These are phyloP conservation scores for Podospora comata DNA, from an alignment of 495 filamentous ascomycete species.

Conservation along the genomic window DNA sequence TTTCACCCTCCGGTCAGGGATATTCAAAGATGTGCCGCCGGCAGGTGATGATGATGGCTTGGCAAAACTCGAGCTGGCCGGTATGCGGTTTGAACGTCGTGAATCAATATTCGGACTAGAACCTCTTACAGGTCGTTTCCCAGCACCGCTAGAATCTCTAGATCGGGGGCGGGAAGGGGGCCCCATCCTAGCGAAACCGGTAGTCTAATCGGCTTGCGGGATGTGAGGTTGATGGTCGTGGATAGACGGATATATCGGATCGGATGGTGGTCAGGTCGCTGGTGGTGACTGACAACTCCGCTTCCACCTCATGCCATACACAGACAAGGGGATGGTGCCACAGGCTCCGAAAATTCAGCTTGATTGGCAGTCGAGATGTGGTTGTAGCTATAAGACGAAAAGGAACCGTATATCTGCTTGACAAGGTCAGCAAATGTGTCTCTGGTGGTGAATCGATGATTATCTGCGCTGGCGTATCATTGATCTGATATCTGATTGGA, in stretches of 20 bases:
- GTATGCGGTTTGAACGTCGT: slow-evolving; percentile 22
- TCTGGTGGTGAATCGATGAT: background rate
- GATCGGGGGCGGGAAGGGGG: slow-evolving; percentile 7
- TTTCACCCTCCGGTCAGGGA: background rate
- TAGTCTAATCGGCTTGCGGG: background rate
- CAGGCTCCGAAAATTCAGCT: slow-evolving; percentile 12
- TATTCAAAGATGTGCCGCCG: slow-evolving; percentile 13
- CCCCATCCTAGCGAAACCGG: background rate
- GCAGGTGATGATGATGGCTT: slow-evolving; percentile 23
- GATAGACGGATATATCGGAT: background rate
- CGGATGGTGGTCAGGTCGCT: slow-evolving; percentile 13
- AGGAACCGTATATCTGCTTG: slow-evolving; percentile 19
- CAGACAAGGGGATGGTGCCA: slow-evolving; percentile 10
- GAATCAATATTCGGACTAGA: slow-evolving; percentile 22
- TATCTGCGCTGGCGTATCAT: background rate
- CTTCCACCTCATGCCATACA: slow-evolving; percentile 26
- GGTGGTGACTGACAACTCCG: slow-evolving; percentile 21
- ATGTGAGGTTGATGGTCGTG: background rate
- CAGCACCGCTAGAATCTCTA: slow-evolving; percentile 22
- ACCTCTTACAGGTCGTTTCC: slow-evolving; percentile 23
- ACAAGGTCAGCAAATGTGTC: slow-evolving; percentile 18
- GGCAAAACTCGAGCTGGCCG: slow-evolving; percentile 13
- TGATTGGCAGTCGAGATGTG: slow-evolving; percentile 11
- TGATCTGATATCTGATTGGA: background rate
- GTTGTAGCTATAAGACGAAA: slow-evolving; percentile 16